A percentile compares a stretch with the other conserved stretches of the same genome.
Conservation (phyloP, 768 basidiomycete genomes). For the Leucocoprinus birnbaumii region DNA sequence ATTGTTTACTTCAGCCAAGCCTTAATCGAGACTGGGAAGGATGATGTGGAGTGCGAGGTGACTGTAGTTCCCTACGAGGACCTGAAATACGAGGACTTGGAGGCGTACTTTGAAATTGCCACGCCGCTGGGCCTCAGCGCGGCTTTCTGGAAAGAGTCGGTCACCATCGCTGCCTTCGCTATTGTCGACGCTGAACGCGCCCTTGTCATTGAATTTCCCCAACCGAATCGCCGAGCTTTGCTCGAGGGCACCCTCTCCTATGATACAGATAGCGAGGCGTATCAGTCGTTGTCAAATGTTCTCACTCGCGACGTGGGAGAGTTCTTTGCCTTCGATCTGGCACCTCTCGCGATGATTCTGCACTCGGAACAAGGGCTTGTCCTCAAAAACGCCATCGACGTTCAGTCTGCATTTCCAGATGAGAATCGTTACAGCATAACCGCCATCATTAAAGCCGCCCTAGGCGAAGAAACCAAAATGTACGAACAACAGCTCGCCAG, state of each 20-base stretch:
- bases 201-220: constrained; percentile 10
- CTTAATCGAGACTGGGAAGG: constrained; percentile 2
- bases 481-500: constrained; percentile 31
- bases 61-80: not conserved
- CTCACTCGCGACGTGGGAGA: constrained; percentile 42
- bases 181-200: constrained; percentile 9
- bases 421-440: constrained; percentile 36
- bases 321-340: constrained; percentile 55
- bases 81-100: constrained; percentile 7
- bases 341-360: constrained; percentile 44
- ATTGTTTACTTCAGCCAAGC: not conserved
- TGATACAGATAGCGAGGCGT: constrained; percentile 8
- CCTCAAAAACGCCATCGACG: constrained; percentile 49
- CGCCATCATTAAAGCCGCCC: constrained; percentile 35
- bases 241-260: not conserved
- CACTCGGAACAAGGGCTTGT: constrained; percentile 38
- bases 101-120: not conserved
- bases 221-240: constrained; percentile 6
- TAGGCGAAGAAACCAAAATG: constrained; percentile 33
- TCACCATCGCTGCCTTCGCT: constrained; percentile 5
- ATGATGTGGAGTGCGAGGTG: constrained; percentile 1
- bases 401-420: constrained; percentile 49
- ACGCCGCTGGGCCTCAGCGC: constrained; percentile 10
- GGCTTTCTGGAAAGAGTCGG: constrained; percentile 7
- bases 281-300: constrained; percentile 24